Evolutionary conservation across 2,329 filamentous ascomycete genomes (phyloP).

Genomic region (Laburnicola sp.): DNA sequence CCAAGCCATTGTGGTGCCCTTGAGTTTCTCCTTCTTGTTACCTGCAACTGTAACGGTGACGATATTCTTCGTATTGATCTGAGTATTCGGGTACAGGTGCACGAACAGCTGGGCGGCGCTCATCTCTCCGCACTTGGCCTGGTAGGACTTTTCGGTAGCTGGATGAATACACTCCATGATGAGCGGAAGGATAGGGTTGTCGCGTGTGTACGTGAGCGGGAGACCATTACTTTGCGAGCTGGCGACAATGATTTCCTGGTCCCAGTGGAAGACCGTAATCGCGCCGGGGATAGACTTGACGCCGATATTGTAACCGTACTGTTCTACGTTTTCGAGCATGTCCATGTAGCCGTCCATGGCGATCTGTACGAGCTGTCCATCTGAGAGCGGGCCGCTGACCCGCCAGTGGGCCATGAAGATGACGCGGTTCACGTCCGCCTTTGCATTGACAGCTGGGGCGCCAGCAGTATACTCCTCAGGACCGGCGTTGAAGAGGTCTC

Average conservation of each 20-base stretch:
- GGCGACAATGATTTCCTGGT: neutral
- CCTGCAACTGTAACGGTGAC: neutral
- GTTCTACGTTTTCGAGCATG: neutral
- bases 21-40: neutral
- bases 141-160: neutral
- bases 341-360: neutral
- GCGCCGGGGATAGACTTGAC: neutral
- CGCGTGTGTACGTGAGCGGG: neutral
- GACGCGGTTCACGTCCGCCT: no score
- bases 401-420: neutral
- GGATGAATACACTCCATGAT: neutral
- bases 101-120: neutral
- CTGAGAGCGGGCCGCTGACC: neutral
- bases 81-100: neutral
- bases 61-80: neutral
- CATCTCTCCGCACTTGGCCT: conserved; percentile 1
- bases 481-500: no score
- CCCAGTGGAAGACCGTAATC: neutral
- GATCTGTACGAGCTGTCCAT: neutral
- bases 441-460: neutral
- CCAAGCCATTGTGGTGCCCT: neutral
- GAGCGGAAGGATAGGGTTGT: neutral
- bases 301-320: neutral
- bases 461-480: no score
- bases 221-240: neutral